Conservation (phyloP, 305 asterid genomes). For the Petunia hybrid region DNA sequence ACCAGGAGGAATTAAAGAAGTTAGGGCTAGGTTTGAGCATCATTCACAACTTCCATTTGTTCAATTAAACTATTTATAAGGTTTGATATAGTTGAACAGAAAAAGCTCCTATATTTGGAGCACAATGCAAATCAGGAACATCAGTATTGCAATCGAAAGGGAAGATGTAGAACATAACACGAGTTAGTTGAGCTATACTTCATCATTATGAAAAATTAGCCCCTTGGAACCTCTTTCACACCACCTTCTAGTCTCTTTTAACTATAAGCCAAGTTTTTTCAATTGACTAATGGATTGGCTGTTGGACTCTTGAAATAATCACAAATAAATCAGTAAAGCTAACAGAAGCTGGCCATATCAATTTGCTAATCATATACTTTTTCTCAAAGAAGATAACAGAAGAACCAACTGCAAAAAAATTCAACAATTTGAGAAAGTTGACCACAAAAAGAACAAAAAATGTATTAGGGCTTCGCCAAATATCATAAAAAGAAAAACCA, state of each 20-base stretch:
- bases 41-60: conserved; percentile 7
- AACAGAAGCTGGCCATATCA: not conserved
- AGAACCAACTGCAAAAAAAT: conserved; percentile 14
- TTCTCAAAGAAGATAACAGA: conserved; percentile 6
- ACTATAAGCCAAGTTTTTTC: not conserved
- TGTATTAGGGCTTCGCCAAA: not conserved
- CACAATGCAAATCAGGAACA: not conserved
- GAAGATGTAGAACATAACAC: not conserved
- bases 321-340: not conserved
- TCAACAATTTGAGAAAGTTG: not conserved
- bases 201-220: not conserved
- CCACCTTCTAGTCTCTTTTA: conserved; percentile 9
- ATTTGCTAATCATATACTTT: not conserved
- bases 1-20: conserved; percentile 18
- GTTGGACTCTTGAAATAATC: conserved; percentile 20
- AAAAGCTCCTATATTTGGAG: conserved; percentile 2
- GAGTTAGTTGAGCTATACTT: not conserved
- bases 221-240: conserved; percentile 11
- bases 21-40: not conserved
- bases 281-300: conserved; percentile 3
- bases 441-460: not conserved
- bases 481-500: not conserved
- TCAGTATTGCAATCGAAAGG: not conserved
- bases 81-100: not conserved
- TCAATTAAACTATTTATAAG: conserved; percentile 8